Conservation (phyloP, 805 yeast genomes). For the Pichia heedii region DNA sequence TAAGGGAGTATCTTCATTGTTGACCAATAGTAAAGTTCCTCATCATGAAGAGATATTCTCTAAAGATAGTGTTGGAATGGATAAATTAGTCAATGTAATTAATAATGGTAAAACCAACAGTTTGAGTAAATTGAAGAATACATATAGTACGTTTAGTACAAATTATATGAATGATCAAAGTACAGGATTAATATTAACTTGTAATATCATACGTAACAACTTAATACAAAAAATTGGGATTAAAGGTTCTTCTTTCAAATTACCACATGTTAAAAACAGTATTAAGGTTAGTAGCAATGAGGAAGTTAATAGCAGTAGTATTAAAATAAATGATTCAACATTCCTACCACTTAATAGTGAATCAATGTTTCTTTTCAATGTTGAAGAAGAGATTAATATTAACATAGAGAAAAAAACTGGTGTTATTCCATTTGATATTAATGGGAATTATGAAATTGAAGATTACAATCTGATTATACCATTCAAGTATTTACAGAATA, state of each 20-base stretch:
- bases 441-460: conserved; percentile 26
- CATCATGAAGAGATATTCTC: neutral
- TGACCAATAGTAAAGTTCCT: neutral
- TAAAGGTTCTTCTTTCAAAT: conserved; percentile 3
- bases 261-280: neutral
- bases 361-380: conserved; percentile 33
- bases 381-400: conserved; percentile 16
- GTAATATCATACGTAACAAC: conserved; percentile 9
- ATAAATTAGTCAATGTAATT: neutral
- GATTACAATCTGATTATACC: conserved; percentile 35
- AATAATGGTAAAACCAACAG: neutral
- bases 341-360: conserved; percentile 28
- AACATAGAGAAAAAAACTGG: conserved; percentile 17
- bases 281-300: neutral
- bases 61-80: neutral
- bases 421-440: conserved; percentile 33
- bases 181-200: conserved; percentile 18
- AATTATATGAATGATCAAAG: conserved; percentile 15
- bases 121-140: conserved; percentile 6
- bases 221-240: conserved; percentile 14
- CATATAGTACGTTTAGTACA: conserved; percentile 8
- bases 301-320: neutral
- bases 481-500: conserved; percentile 15
- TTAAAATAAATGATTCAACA: conserved; percentile 7
- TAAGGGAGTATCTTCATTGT: neutral